Evolutionary conservation across 2,329 filamentous ascomycete genomes (phyloP).

Genomic region (Botrytis sinoallii): DNA sequence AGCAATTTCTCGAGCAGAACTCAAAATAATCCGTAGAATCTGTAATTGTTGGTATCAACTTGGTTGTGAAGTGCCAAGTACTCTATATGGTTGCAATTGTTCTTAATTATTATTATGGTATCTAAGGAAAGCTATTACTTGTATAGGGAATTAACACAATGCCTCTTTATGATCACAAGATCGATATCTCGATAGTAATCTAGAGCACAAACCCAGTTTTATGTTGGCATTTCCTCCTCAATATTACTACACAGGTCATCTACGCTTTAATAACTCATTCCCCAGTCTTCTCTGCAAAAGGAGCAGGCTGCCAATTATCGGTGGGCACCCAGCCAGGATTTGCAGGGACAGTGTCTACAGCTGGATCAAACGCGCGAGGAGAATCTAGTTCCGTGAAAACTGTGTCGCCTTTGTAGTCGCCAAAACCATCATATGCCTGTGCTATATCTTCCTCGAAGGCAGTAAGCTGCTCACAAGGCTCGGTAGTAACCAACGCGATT

Average conservation of each 20-base stretch:
- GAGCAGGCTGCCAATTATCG: background rate
- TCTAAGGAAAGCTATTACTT: background rate
- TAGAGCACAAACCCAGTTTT: too few relatives aligned
- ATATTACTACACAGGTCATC: background rate
- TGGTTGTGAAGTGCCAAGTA: background rate
- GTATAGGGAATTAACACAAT: background rate
- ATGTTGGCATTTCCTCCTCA: background rate
- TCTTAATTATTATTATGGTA: background rate
- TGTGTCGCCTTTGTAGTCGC: background rate
- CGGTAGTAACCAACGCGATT: background rate
- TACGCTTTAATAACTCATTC: background rate
- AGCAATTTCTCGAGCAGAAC: background rate
- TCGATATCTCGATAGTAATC: background rate
- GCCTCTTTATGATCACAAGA: background rate
- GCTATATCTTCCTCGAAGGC: background rate
- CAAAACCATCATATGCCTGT: conserved; percentile 1
- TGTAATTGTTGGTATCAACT: background rate
- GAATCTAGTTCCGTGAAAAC: background rate
- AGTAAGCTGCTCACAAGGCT: background rate
- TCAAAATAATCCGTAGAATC: background rate
- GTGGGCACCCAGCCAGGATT: background rate
- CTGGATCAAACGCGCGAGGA: background rate
- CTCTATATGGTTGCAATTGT: background rate
- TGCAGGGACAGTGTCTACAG: background rate
- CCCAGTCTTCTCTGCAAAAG: too few relatives aligned